phyloP scores from a whole-genome alignment of 1,139 yeast species.

The Hyphopichia wangnamkhiaoensis region DNA sequence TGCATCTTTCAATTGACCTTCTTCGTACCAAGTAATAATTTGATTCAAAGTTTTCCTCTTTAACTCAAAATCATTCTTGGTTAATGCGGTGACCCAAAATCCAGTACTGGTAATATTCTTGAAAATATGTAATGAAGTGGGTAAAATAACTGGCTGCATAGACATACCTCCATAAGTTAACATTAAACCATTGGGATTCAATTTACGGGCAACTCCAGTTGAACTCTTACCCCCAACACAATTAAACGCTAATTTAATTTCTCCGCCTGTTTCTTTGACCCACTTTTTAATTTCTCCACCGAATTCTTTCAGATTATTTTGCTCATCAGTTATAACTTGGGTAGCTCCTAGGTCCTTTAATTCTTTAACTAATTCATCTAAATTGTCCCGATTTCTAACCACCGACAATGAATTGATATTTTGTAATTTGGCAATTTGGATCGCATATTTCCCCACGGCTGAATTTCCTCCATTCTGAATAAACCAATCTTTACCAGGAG shows the following conservation, averaged over 20 bases:
- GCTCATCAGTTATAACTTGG: slow-evolving; percentile 85
- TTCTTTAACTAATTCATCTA: slow-evolving; percentile 61
- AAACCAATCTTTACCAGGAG: slow-evolving; percentile 80
- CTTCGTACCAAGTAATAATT: slow-evolving; percentile 66
- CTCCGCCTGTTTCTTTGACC: slow-evolving; percentile 55
- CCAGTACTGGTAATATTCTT: slow-evolving; percentile 86
- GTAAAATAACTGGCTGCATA: slow-evolving; percentile 85
- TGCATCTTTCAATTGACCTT: slow-evolving; percentile 62
- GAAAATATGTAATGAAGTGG: slow-evolving; percentile 87
- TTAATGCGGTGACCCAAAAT: slow-evolving; percentile 88
- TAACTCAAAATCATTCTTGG: slow-evolving; percentile 61
- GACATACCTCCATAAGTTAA: slow-evolving; percentile 98
- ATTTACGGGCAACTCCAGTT: slow-evolving; percentile 78
- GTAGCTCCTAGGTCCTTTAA: slow-evolving; percentile 75
- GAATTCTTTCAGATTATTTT: slow-evolving; percentile 69
- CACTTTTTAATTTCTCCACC: slow-evolving; percentile 61
- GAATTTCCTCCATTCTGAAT: slow-evolving; percentile 97
- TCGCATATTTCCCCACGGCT: slow-evolving; percentile 92
- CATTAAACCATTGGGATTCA: slow-evolving; percentile 66
- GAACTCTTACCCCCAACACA: slow-evolving; percentile 92
- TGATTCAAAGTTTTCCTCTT: slow-evolving; percentile 61
- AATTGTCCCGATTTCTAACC: slow-evolving; percentile 79
- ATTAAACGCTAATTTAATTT: slow-evolving; percentile 77
- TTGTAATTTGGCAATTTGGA: slow-evolving; percentile 77
- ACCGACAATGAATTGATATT: slow-evolving; percentile 86